Conservation (phyloP, 164 flowering plant species). For the Dillenia turbinata region DNA sequence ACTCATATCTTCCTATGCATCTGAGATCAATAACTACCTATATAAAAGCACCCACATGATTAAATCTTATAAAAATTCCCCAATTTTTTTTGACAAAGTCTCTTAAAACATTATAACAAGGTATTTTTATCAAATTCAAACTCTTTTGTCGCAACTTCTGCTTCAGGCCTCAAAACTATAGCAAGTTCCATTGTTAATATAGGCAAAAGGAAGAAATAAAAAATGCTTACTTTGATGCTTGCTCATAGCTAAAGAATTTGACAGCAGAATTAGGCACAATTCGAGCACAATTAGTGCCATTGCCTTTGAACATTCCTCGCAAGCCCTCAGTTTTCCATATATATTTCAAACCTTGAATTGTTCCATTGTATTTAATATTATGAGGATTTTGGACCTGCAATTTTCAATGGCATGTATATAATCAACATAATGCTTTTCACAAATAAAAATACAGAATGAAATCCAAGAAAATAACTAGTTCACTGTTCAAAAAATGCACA, state of each 20-base stretch:
- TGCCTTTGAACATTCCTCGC: slow-evolving; percentile 93
- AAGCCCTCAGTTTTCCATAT: slow-evolving; percentile 92
- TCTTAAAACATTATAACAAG: background rate
- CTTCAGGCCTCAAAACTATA: background rate
- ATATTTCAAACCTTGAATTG: slow-evolving; percentile 89
- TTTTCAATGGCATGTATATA: slow-evolving; percentile 2
- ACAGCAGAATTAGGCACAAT: slow-evolving; percentile 97
- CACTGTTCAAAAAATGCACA: no score
- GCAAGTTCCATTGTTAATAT: background rate
- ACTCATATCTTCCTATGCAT: no score
- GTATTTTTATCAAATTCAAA: background rate
- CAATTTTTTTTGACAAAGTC: no score
- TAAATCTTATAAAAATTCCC: no score
- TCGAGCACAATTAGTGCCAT: slow-evolving; percentile 97
- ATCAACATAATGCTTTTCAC: background rate
- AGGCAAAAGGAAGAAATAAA: background rate
- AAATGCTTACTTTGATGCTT: slow-evolving; percentile 72
- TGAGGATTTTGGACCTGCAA: slow-evolving; percentile 93
- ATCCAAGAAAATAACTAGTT: background rate
- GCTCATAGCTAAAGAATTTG: slow-evolving; percentile 95
- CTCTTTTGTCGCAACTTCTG: background rate
- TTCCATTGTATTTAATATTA: slow-evolving; percentile 84
- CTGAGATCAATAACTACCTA: no score
- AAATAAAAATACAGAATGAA: no score
- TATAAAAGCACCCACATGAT: no score